Evolutionary conservation across 192 early-diverging fungal genomes (phyloP).

Genomic region (Umbelopsis sp.): DNA sequence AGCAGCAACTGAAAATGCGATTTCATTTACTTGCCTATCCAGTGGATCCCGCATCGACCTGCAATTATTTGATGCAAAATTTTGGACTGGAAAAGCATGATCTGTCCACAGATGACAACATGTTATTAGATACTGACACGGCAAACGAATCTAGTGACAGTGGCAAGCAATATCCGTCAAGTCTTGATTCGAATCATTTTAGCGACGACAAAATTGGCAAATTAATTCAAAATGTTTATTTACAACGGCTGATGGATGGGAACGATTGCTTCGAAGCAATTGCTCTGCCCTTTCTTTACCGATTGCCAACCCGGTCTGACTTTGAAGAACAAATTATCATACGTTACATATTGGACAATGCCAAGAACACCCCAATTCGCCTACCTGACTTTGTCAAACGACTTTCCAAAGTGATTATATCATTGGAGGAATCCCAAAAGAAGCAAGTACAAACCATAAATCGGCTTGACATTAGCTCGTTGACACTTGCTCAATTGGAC

Average conservation of each 20-base stretch:
- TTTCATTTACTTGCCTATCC: constrained; percentile 28
- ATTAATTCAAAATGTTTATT: background rate
- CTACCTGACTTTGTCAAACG: constrained; percentile 8
- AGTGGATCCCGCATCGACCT: constrained; percentile 1
- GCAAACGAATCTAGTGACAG: background rate
- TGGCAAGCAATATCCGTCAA: background rate
- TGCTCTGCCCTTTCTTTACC: constrained; percentile 4
- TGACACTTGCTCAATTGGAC: constrained; percentile 1
- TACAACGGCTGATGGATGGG: background rate
- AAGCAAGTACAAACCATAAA: background rate
- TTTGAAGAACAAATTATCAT: background rate
- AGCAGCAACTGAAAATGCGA: constrained; percentile 15
- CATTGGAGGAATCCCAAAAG: background rate
- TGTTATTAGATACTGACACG: background rate
- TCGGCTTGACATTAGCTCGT: background rate
- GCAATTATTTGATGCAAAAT: background rate
- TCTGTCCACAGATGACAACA: background rate
- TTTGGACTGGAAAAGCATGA: background rate
- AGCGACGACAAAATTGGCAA: background rate
- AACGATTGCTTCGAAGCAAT: background rate
- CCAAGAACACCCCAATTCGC: background rate
- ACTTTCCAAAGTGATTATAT: background rate
- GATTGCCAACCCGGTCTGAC: background rate
- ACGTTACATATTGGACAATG: background rate
- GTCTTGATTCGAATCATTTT: background rate